These are phyloP conservation scores for Cadophora malorum DNA, from an alignment of 2,329 filamentous ascomycete genomes.

Conservation along the genomic window DNA sequence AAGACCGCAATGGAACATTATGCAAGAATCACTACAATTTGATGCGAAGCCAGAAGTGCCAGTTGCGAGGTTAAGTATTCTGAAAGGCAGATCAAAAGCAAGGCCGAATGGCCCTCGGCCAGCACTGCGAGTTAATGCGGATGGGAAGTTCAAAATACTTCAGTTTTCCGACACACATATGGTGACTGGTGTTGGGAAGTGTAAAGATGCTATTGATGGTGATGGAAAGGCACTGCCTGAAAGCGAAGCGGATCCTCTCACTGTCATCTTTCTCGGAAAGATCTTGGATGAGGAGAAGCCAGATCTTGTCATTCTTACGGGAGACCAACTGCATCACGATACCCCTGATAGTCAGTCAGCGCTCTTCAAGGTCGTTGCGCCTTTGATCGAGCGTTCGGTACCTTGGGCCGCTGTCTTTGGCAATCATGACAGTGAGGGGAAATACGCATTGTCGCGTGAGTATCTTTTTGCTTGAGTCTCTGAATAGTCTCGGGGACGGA, in stretches of 20 bases:
- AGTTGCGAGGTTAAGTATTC: constrained; percentile 48
- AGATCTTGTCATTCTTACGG: constrained; percentile 86
- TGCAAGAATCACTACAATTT: constrained; percentile 47
- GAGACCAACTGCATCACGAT: constrained; percentile 93
- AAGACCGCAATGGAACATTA: constrained; percentile 72
- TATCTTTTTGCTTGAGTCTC: constrained; percentile 40
- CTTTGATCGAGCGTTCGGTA: constrained; percentile 82
- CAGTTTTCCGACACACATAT: constrained; percentile 93
- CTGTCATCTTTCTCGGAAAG: constrained; percentile 81
- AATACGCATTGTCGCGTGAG: constrained; percentile 49
- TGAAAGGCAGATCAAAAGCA: constrained; percentile 67
- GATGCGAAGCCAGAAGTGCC: constrained; percentile 44
- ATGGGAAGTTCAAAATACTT: constrained; percentile 94
- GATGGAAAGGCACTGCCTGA: constrained; percentile 57
- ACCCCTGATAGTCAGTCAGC: constrained; percentile 77
- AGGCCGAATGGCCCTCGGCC: constrained; percentile 44
- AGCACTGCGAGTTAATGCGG: constrained; percentile 70
- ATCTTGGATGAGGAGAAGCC: constrained; percentile 92
- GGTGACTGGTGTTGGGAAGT: constrained; percentile 83
- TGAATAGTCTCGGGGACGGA: too few species aligned
- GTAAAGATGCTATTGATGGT: constrained; percentile 75
- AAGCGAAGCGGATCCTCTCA: constrained; percentile 89
- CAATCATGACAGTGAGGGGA: constrained; percentile 90
- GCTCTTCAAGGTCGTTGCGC: constrained; percentile 86
- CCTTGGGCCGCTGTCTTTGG: constrained; percentile 93